phyloP scores from a whole-genome alignment of 257 asterid genomes.

The Forsythia suspensa region DNA sequence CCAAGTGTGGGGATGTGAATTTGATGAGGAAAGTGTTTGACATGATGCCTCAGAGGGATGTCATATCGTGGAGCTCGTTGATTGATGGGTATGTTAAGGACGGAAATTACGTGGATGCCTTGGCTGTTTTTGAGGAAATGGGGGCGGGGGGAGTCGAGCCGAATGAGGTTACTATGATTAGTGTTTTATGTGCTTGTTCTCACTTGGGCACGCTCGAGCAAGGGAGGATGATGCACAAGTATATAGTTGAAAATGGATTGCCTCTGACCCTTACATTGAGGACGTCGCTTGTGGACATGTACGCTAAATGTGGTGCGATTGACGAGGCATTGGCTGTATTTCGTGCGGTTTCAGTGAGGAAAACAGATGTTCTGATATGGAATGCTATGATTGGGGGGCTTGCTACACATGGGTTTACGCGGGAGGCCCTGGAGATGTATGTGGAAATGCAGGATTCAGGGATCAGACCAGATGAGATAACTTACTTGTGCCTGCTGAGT shows the following conservation, averaged over 20 bases:
- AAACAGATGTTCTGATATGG: constrained; percentile 65
- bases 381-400: constrained; percentile 79
- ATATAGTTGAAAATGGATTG: constrained; percentile 43
- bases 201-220: constrained; percentile 74
- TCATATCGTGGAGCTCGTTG: constrained; percentile 87
- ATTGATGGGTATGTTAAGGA: constrained; percentile 77
- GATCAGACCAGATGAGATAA: constrained; percentile 65
- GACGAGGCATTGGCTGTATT: constrained; percentile 59
- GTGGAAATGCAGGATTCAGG: constrained; percentile 39
- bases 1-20: constrained; percentile 57
- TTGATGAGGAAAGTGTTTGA: constrained; percentile 60
- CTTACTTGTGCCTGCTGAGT: constrained; percentile 61
- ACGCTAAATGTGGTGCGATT: constrained; percentile 76
- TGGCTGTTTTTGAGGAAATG: constrained; percentile 52
- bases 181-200: constrained; percentile 70
- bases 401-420: constrained; percentile 65
- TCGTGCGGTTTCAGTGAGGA: constrained; percentile 32
- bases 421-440: constrained; percentile 42
- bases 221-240: constrained; percentile 58
- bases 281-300: constrained; percentile 78
- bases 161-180: constrained; percentile 81
- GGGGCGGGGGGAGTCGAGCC: constrained; percentile 34
- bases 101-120: constrained; percentile 46
- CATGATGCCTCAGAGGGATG: constrained; percentile 60
- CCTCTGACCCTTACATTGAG: constrained; percentile 49